Conservation (phyloP, 73 alveolate genomes). For the Paramecium tetraurelia region DNA sequence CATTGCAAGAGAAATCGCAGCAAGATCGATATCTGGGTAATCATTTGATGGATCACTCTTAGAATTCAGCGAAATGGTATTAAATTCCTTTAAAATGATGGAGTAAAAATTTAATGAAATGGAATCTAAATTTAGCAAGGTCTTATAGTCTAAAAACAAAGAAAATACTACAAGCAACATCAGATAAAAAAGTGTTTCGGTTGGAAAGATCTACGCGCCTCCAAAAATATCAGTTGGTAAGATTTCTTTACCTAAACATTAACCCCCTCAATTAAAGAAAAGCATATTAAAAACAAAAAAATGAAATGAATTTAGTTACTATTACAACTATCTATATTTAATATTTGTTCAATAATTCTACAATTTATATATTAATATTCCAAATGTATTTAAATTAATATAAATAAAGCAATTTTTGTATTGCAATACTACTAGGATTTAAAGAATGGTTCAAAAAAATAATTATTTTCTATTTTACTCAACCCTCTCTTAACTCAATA, state of each 20-base stretch:
- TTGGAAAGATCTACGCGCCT: not conserved
- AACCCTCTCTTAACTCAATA: not conserved
- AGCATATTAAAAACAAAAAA: not conserved
- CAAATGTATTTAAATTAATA: too few species aligned
- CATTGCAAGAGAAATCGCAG: not conserved
- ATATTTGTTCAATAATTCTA: too few species aligned
- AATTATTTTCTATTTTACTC: too few species aligned
- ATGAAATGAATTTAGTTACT: not conserved
- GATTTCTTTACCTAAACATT: not conserved
- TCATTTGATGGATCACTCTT: not conserved
- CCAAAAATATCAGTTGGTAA: not conserved
- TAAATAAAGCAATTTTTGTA: too few species aligned
- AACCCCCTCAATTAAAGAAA: not conserved
- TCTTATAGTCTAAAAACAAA: not conserved
- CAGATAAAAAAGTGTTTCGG: not conserved
- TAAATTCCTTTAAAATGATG: conserved; percentile 25
- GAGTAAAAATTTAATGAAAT: conserved; percentile 19
- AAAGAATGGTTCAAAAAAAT: too few species aligned
- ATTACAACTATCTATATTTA: not conserved
- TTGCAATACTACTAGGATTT: too few species aligned
- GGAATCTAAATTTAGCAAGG: not conserved
- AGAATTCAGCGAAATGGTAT: conserved; percentile 36
- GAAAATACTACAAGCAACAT: not conserved
- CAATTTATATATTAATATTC: too few species aligned
- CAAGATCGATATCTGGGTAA: not conserved